Base-by-base conservation (phyloP, 1,284 basidiomycete genomes). In the Hymenochaete sp. region DNA sequence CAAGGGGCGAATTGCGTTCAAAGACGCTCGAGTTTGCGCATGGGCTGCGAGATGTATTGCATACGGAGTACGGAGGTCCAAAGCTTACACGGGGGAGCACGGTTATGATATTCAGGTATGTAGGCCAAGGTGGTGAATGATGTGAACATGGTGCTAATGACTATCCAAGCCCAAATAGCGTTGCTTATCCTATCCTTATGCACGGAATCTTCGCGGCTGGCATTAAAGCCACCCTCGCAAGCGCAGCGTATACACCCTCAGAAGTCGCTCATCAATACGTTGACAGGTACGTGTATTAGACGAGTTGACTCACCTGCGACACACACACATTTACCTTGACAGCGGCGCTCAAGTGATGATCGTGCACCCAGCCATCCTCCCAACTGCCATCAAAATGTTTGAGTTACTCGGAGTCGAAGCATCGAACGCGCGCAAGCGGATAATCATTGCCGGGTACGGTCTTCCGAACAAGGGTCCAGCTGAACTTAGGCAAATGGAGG, bases 101-200 rank as follows among this genome's bases (percentile, higher is more conserved):
- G 3, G 57, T 75, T 8, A 60, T 81, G 45, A 59, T 82, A 2
- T 79, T 70, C 55, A 75, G 45, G 45, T 40, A 24, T 14, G 45
- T 45, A 7, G 9, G 10, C 13, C 9, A 14, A 19, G 35, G n/a
- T n/a, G n/a, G n/a, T n/a, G n/a, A n/a, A 6, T 19, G 5, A 4
- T 6, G 6, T 35, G 8, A 5, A 35, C 32, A 35, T 8, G 13
- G 5, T 35, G 13, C 21, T 35, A 8, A 6, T 5, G 5, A 5
- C 8, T 35, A 5, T 35, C 32, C 10, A 5, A 46, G 76, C 1
- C 75, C 68, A 4, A 87, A 88, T 59, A 73, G 67, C 13, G 54
- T 87, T 27, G 65, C 68, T 19, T 87, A 77, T 72, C 78, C 82
- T 0, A 63, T 81, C 35, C 68, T 74, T 10, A 57, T 80, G 4